These are phyloP conservation scores for Hirsutella rhossiliensis DNA, from an alignment of 2,329 filamentous ascomycete species.

Conservation along the genomic window DNA sequence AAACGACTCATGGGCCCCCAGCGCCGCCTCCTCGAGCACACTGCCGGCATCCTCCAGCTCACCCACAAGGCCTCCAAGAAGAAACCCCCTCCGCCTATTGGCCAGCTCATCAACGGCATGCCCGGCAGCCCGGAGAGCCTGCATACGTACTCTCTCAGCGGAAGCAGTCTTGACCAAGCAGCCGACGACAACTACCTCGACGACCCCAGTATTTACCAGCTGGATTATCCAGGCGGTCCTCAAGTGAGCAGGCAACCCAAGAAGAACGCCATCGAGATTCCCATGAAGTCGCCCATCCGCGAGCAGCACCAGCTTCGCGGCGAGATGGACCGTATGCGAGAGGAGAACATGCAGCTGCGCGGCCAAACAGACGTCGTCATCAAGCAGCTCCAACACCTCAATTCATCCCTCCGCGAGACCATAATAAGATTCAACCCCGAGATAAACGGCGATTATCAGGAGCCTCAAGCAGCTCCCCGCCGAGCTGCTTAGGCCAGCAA, in stretches of 20 bases:
- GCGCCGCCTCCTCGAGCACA: conserved; percentile 71
- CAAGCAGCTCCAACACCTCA: conserved; percentile 54
- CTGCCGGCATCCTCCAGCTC: conserved; percentile 81
- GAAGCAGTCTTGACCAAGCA: conserved; percentile 43
- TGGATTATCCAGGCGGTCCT: conserved; percentile 49
- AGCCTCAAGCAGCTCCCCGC: conserved; percentile 34
- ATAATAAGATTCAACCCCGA: conserved; percentile 52
- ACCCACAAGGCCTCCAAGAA: conserved; percentile 70
- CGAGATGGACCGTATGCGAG: conserved; percentile 32
- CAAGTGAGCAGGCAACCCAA: conserved; percentile 15
- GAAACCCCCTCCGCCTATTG: conserved; percentile 28
- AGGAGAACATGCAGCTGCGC: conserved; percentile 29
- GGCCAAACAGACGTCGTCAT: conserved; percentile 19
- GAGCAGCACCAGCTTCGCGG: conserved; percentile 39
- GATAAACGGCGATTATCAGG: conserved; percentile 32
- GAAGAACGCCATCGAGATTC: conserved; percentile 41
- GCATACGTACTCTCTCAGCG: conserved; percentile 53
- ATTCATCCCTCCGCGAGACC: conserved; percentile 52
- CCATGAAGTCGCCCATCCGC: conserved; percentile 43
- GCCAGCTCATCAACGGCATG: conserved; percentile 40
- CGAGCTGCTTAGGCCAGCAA: conserved; percentile 31
- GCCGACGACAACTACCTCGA: conserved; percentile 58
- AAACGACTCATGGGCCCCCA: conserved; percentile 65
- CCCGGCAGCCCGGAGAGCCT: conserved; percentile 69
- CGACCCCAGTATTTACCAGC: conserved; percentile 60